These are phyloP conservation scores for Cordyceps cateniannulata DNA, from an alignment of 2,329 filamentous ascomycete species.

Conservation along the genomic window DNA sequence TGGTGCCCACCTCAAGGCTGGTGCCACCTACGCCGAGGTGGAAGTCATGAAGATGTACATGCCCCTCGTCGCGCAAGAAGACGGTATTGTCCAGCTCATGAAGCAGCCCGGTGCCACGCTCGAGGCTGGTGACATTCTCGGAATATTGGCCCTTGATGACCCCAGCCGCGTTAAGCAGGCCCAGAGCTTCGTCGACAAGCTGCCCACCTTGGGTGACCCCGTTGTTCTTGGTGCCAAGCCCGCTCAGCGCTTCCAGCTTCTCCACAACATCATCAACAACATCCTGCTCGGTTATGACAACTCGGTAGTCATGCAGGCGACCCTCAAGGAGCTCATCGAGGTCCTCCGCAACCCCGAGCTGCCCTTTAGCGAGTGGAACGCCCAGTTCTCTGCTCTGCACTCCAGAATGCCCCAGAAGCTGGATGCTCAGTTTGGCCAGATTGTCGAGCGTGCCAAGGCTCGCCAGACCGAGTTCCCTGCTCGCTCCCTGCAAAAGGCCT, in stretches of 20 bases:
- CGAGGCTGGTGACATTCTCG: slow-evolving; percentile 96
- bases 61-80: slow-evolving; percentile 90
- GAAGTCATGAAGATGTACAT: slow-evolving; percentile 99
- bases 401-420: slow-evolving; percentile 95
- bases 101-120: slow-evolving; percentile 98
- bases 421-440: slow-evolving; percentile 71
- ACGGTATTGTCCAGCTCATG: slow-evolving; percentile 94
- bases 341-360: slow-evolving; percentile 85
- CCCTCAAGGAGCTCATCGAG: slow-evolving; percentile 81
- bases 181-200: slow-evolving; percentile 83
- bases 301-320: slow-evolving; percentile 87
- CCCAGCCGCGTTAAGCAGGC: slow-evolving; percentile 95
- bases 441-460: slow-evolving; percentile 75
- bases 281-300: slow-evolving; percentile 95
- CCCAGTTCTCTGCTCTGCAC: slow-evolving; percentile 93
- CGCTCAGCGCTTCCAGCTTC: slow-evolving; percentile 74
- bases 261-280: slow-evolving; percentile 73
- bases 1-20: slow-evolving; percentile 84
- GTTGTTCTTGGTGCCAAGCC: slow-evolving; percentile 88
- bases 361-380: slow-evolving; percentile 93
- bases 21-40: slow-evolving; percentile 90
- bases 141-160: slow-evolving; percentile 91
- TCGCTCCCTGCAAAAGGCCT: slow-evolving; percentile 75
- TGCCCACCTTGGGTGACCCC: slow-evolving; percentile 79
- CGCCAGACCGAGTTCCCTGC: slow-evolving; percentile 85